Base-by-base conservation (phyloP, 1,139 yeast genomes). In the Diutina sp. region DNA sequence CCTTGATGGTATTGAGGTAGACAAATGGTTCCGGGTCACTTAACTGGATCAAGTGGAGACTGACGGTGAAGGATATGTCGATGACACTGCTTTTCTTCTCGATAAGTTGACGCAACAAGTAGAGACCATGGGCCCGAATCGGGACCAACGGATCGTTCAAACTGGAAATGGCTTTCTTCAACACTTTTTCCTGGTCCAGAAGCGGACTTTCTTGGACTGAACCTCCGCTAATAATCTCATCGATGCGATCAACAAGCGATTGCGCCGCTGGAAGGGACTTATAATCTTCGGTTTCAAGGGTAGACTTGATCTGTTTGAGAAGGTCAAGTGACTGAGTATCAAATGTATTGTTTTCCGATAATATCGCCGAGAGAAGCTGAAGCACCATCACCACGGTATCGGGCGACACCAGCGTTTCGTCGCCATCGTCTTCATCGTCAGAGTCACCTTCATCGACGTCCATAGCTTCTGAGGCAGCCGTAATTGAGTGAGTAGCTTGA, bases 11-110 rank as follows among this genome's bases (percentile, higher is more conserved):
- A 65, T 88, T 91, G 57, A 93, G 68, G 66, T 89, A 93, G 18
- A 93, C 81, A 66, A 84, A 93, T 0, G 98, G 96, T 60, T 93
- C 99, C 0, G 83, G 78, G 63, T 90, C 96, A 57, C 79, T 78
- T 56, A 93, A 69, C 61, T 87, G 90, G 1, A 76, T 71, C 52
- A 88, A 65, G 65, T 87, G 88, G 18, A 90, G 69, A 38, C 80
- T 76, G 46, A 88, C 68, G 0, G 80, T 90, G 57, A 79, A 78
- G 16, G 78, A 80, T 11, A 80, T 57, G 0, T 83, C 68, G 6
- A 90, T 68, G 0, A 80, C 80, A 0, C 73, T 68, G 47, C 87
- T 79, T 50, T 72, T 73, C 18, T 69, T 67, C 45, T 74, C 76
- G 2, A 87, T 76, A 54, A 91, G 72, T 56, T 79, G 77, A 47